A percentile compares a stretch with the other conserved stretches of the same genome.
phyloP scores from a whole-genome alignment of 2,329 filamentous ascomycete genomes.

The Dryadomyces quercus-mongolicae region DNA sequence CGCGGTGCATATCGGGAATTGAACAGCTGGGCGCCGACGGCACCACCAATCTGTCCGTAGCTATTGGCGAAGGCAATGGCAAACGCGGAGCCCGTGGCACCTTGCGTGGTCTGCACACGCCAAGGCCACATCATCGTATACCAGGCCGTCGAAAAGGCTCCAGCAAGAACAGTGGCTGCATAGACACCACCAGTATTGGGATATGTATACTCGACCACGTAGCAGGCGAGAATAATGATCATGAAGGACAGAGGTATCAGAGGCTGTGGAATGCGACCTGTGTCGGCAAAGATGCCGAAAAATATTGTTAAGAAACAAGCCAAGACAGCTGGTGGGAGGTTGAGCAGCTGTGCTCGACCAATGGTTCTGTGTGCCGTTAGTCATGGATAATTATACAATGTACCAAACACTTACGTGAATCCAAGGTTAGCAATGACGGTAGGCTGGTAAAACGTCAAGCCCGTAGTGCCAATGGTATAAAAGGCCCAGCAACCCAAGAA shows the following conservation, averaged over 20 bases:
- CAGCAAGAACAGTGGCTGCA: conserved; percentile 32
- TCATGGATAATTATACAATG: not conserved
- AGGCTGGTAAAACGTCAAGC: conserved; percentile 28
- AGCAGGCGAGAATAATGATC: conserved; percentile 7
- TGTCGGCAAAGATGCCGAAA: conserved; percentile 9
- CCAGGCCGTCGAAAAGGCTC: conserved; percentile 24
- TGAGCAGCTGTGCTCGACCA: conserved; percentile 33
- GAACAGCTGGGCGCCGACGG: conserved; percentile 11
- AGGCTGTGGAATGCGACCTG: conserved; percentile 6
- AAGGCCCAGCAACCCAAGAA: conserved; percentile 33
- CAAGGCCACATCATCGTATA: conserved; percentile 15
- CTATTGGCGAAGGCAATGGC: conserved; percentile 11
- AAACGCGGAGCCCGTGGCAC: conserved; percentile 9
- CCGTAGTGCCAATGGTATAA: conserved; percentile 31
- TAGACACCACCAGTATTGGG: conserved; percentile 17
- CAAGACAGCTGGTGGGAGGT: conserved; percentile 12
- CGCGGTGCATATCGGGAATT: conserved; percentile 7
- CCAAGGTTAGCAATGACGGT: conserved; percentile 26
- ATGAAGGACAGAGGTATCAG: conserved; percentile 5
- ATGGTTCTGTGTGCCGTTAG: conserved; percentile 19
- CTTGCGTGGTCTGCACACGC: conserved; percentile 7
- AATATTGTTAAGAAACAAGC: conserved; percentile 6
- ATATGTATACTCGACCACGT: conserved; percentile 8
- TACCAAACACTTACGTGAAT: conserved; percentile 4
- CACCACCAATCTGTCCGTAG: conserved; percentile 12